phyloP scores from a whole-genome alignment of 1,139 yeast species.

The Yamadazyma membranifaciens region DNA sequence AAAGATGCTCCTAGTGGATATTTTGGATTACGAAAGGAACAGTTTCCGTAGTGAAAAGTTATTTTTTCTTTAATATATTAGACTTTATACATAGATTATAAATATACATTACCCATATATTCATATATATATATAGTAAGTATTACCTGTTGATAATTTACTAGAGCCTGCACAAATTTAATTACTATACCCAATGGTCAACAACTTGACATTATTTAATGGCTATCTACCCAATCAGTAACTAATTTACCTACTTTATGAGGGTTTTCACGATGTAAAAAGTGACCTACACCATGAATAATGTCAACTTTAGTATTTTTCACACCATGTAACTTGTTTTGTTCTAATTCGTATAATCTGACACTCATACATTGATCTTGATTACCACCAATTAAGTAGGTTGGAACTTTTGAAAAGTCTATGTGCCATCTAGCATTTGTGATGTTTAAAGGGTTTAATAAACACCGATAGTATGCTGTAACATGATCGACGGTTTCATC shows the following conservation, averaged over 20 bases:
- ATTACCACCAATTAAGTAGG: conserved; percentile 37
- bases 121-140: too few species aligned
- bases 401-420: conserved; percentile 40
- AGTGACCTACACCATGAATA: conserved; percentile 37
- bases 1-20: conserved; percentile 43
- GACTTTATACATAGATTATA: background rate
- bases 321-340: conserved; percentile 18
- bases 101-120: too few species aligned
- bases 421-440: conserved; percentile 26
- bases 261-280: conserved; percentile 43
- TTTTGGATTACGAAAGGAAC: conserved; percentile 40
- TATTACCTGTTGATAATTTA: too few species aligned
- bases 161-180: too few species aligned
- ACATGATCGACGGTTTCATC: conserved; percentile 34
- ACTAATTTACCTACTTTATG: conserved; percentile 25
- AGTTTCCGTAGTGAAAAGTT: conserved; percentile 24
- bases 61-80: background rate
- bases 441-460: conserved; percentile 25
- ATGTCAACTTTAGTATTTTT: conserved; percentile 29
- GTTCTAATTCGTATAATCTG: conserved; percentile 27
- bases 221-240: conserved; percentile 24
- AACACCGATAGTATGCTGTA: conserved; percentile 44
- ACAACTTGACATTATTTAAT: too few species aligned
- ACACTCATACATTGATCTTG: conserved; percentile 41
- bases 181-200: too few species aligned